These are phyloP conservation scores for Pythium sp. DNA, from an alignment of 352 stramenopile species.

Conservation along the genomic window DNA sequence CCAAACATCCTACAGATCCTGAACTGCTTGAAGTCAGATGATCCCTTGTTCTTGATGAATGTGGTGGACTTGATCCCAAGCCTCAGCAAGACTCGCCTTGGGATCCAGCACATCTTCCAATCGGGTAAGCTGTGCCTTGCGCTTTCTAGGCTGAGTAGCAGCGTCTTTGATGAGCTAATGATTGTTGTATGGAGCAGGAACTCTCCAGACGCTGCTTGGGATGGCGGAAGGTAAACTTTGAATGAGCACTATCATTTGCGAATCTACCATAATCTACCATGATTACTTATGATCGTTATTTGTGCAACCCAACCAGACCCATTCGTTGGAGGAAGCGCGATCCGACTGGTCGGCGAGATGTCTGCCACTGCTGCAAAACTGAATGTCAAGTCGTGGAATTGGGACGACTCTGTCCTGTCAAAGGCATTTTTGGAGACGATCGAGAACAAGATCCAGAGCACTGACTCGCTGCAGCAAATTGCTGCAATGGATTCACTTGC, in stretches of 20 bases:
- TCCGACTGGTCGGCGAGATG: constrained; percentile 79
- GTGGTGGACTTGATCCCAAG: constrained; percentile 76
- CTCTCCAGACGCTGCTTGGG: constrained; percentile 52
- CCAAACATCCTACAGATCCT: constrained; percentile 43
- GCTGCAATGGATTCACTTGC: constrained; percentile 82
- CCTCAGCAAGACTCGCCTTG: constrained; percentile 60
- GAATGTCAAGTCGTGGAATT: constrained; percentile 74
- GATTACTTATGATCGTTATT: neutral
- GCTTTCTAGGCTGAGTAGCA: neutral
- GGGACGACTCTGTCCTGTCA: constrained; percentile 64
- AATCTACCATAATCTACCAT: neutral
- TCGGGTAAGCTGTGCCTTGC: constrained; percentile 43
- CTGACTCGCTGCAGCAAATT: constrained; percentile 69
- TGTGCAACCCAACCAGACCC: constrained; percentile 39
- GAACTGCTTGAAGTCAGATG: constrained; percentile 67
- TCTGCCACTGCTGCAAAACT: constrained; percentile 63
- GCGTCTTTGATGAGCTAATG: neutral
- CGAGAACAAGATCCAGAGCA: constrained; percentile 62
- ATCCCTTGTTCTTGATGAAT: constrained; percentile 83
- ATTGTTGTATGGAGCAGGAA: constrained; percentile 33
- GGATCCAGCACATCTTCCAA: constrained; percentile 73
- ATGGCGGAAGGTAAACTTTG: constrained; percentile 64
- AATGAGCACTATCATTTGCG: neutral
- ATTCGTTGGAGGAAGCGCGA: constrained; percentile 69
- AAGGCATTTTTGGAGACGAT: constrained; percentile 79